Evolutionary conservation across 1,284 basidiomycete species (phyloP), one percentile per base, ranked within the genome.

Genomic region (Cryptococcus sp.): DNA sequence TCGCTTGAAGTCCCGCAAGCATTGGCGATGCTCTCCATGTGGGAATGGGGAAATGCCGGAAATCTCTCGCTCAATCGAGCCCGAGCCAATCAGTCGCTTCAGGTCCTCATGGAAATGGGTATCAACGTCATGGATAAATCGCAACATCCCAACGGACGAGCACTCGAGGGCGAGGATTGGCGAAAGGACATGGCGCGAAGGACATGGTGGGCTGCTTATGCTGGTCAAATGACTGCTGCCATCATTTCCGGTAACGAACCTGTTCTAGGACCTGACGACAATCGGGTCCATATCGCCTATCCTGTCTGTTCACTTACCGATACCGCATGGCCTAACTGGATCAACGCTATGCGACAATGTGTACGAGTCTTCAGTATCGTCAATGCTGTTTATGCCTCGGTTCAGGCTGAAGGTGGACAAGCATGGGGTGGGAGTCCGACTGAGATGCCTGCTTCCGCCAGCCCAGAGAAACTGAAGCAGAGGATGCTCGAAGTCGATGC

Each of bases 191-290:
- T 72, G 65, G 64, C 64, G 10, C 57, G 75, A 45, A 56, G 75
- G 46, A 72, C 72, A 1, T 76, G 74, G 74, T 76, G 75, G 75
- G 54, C 64, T 1, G 60, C 66, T 10, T 76, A 70, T 53, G 61
- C 56, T 11, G 64, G 60, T n/a, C 69, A 74, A 52, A 52, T 73
- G 24, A 49, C 50, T 2, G 53, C 57, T 5, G 51, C 62, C 1
- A 50, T 73, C 23, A 60, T 70, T 14, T 63, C 65, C 1, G 70
- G 70, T 7, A 48, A 53, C 14, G 21, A 49, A 16, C 72, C 73
- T 1, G 50, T 72, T 3, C 40, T 76, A 7, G 55, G 58, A 11
- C 57, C 70, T 11, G 71, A 73, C 42, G 74, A 76, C 46, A 56
- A 63, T 9, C 55, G 69, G n/a, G 58, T 76, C 21, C 58, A 60